These are phyloP conservation scores for Rhododendron ovatum DNA, from an alignment of 148 eudicot species.

Conservation along the genomic window DNA sequence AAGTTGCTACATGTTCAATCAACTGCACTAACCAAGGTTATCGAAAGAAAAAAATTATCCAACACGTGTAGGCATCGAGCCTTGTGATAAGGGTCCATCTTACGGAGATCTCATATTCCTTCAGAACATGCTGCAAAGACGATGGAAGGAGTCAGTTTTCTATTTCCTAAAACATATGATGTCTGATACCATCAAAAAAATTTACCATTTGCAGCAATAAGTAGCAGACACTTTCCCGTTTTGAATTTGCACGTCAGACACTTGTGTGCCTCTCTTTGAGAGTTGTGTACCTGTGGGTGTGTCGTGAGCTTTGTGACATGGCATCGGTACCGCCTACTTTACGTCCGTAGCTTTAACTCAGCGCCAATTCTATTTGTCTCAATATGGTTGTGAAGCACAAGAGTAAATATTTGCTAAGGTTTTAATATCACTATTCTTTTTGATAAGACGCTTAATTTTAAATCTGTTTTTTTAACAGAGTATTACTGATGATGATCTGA, in stretches of 20 bases:
- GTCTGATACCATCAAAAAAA: too few species aligned
- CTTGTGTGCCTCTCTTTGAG: not conserved
- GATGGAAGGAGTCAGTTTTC: not conserved
- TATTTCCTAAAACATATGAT: too few species aligned
- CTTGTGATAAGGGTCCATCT: not conserved
- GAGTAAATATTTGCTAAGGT: not conserved
- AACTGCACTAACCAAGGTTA: not conserved
- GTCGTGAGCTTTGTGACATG: not conserved
- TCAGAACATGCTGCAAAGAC: not conserved
- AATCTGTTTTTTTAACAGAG: constrained; percentile 27
- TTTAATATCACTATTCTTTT: not conserved
- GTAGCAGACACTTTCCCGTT: not conserved
- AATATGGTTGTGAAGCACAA: not conserved
- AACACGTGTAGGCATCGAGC: not conserved
- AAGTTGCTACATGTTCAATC: too few species aligned
- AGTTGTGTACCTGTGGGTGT: not conserved
- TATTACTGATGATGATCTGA: constrained; percentile 80
- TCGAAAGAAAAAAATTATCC: not conserved
- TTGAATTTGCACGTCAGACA: not conserved
- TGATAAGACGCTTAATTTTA: too few species aligned
- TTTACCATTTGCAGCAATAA: not conserved
- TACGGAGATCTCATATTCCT: not conserved
- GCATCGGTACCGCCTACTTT: not conserved
- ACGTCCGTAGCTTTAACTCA: not conserved
- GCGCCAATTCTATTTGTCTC: not conserved